Evolutionary conservation across 768 basidiomycete genomes (phyloP).

Genomic region (Amanita pseudoporphyria): DNA sequence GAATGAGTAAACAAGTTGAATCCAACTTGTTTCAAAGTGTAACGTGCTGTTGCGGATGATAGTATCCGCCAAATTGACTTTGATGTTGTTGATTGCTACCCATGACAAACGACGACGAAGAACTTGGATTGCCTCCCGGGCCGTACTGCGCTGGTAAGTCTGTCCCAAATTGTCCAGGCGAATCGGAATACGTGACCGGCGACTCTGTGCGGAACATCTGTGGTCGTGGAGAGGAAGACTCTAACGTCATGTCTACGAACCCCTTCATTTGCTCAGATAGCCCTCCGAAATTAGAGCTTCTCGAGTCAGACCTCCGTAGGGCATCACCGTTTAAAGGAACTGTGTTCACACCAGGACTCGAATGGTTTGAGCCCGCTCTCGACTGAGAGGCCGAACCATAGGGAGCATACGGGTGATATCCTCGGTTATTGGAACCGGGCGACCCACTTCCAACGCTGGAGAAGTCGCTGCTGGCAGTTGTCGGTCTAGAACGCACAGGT

Average conservation of each 20-base stretch:
- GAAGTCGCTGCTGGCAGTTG: slow-evolving; percentile 33
- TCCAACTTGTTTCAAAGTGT: slow-evolving; percentile 14
- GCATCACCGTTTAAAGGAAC: slow-evolving; percentile 28
- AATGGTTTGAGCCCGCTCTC: slow-evolving; percentile 31
- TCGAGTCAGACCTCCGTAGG: slow-evolving; percentile 26
- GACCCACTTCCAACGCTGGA: slow-evolving; percentile 22
- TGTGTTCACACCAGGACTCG: slow-evolving; percentile 34
- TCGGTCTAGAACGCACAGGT: slow-evolving; percentile 33
- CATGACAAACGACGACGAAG: slow-evolving; percentile 3
- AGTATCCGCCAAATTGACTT: slow-evolving; percentile 11
- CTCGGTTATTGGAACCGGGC: slow-evolving; percentile 28
- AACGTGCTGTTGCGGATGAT: slow-evolving; percentile 17
- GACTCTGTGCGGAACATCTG: slow-evolving; percentile 32
- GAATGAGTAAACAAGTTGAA: background rate
- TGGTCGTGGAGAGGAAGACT: slow-evolving; percentile 12
- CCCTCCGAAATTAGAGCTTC: slow-evolving; percentile 30
- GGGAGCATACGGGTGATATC: slow-evolving; percentile 49
- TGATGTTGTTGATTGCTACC: slow-evolving; percentile 12
- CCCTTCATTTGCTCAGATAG: slow-evolving; percentile 36
- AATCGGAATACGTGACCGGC: slow-evolving; percentile 22
- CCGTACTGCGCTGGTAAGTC: slow-evolving; percentile 25
- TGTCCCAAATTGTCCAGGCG: slow-evolving; percentile 26
- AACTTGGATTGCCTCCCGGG: slow-evolving; percentile 2
- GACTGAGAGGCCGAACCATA: slow-evolving; percentile 26
- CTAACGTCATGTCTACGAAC: slow-evolving; percentile 29